A percentile compares a stretch with the other conserved stretches of the same genome.
Conservation (phyloP, 768 basidiomycete species). For the Baorangia bicolor region DNA sequence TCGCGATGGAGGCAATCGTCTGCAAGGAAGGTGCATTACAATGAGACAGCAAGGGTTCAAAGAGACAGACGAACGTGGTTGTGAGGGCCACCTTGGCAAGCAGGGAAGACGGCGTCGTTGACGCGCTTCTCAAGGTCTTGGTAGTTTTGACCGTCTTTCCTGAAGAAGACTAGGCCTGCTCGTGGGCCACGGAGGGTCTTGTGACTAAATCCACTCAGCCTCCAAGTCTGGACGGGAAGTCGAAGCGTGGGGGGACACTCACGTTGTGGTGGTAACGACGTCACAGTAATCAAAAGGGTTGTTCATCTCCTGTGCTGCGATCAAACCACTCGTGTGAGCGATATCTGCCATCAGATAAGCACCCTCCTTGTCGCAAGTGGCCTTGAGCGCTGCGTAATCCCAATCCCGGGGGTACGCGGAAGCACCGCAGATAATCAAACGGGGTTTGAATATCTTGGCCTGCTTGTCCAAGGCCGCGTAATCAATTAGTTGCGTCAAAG, state of each 20-base stretch:
- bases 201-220: constrained; percentile 52
- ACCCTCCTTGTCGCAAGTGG: constrained; percentile 82
- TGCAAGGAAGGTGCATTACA: constrained; percentile 26
- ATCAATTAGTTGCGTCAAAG: constrained; percentile 85
- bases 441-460: constrained; percentile 94
- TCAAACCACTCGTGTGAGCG: constrained; percentile 93
- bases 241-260: constrained; percentile 26
- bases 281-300: constrained; percentile 96
- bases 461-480: constrained; percentile 78
- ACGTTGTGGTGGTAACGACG: constrained; percentile 97
- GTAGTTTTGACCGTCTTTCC: constrained; percentile 79
- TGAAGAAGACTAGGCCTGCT: constrained; percentile 98
- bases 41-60: not conserved
- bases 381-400: constrained; percentile 86
- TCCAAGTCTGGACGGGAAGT: not conserved
- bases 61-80: constrained; percentile 70
- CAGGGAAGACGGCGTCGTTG: constrained; percentile 98
- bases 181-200: constrained; percentile 98
- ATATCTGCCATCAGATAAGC: constrained; percentile 96
- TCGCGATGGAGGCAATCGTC: constrained; percentile 96
- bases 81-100: constrained; percentile 99
- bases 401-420: constrained; percentile 99
- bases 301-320: constrained; percentile 88
- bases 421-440: constrained; percentile 94
- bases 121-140: constrained; percentile 94